A percentile compares a stretch with the other conserved stretches of the same genome.
phyloP scores from a whole-genome alignment of 1,284 basidiomycete species.

The Mycena sp. region DNA sequence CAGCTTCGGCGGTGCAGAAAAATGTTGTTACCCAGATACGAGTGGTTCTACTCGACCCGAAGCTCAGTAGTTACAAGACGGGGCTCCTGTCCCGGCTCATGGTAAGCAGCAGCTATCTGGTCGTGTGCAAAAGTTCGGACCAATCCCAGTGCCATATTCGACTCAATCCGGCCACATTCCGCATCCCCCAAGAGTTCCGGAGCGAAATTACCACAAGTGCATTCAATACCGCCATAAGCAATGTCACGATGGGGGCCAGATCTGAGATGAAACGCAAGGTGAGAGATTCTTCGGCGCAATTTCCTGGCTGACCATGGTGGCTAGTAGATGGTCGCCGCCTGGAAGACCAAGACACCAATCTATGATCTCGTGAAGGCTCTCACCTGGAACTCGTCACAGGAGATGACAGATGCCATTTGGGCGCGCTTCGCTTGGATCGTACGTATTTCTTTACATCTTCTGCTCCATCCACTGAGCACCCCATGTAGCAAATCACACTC shows the following conservation, averaged over 20 bases:
- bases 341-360: not conserved
- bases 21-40: not conserved
- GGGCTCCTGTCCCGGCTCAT: not conserved
- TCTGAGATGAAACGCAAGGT: too few species aligned
- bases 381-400: not conserved
- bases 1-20: not conserved
- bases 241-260: not conserved
- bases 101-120: not conserved
- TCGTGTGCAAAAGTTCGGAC: too few species aligned
- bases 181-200: not conserved
- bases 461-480: not conserved
- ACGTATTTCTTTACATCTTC: not conserved
- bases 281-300: too few species aligned
- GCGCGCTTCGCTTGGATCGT: not conserved
- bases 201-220: not conserved
- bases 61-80: not conserved
- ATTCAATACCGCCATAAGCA: not conserved
- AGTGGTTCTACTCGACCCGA: not conserved
- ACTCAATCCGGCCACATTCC: not conserved
- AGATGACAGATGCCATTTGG: not conserved
- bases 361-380: not conserved
- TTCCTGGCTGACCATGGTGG: not conserved
- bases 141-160: not conserved
- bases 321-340: not conserved
- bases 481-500: not conserved